A percentile compares a stretch with the other conserved stretches of the same genome.
Evolutionary conservation across 176 grass and related monocot genomes (phyloP).

Genomic region (Oryza australiensis): DNA sequence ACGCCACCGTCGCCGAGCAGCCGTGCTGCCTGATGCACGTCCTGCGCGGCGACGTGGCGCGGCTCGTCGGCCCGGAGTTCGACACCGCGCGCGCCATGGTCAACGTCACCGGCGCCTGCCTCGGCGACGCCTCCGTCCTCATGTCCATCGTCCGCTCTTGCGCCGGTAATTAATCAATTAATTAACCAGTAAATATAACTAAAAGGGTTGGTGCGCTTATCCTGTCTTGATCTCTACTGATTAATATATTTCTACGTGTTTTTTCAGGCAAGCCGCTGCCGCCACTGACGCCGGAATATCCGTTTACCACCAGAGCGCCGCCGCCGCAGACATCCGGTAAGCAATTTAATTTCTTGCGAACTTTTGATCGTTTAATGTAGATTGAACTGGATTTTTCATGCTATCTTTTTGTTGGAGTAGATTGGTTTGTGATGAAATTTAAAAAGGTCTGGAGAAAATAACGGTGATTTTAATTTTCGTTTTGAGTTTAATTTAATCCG

Average conservation of each 20-base stretch:
- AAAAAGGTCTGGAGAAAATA: not conserved
- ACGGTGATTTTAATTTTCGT: not conserved
- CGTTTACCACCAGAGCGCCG: slow-evolving; percentile 13
- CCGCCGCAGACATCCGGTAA: slow-evolving; percentile 26
- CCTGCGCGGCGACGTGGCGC: slow-evolving; percentile 25
- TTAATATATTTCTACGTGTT: too few species aligned
- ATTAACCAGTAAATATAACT: not conserved
- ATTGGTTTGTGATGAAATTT: not conserved
- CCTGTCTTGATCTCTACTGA: too few species aligned
- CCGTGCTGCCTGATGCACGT: slow-evolving; percentile 58
- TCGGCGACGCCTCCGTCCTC: slow-evolving; percentile 22
- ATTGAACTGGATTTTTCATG: not conserved
- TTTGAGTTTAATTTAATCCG: not conserved
- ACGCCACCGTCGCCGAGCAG: slow-evolving; percentile 25
- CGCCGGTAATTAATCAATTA: not conserved
- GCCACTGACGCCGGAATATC: slow-evolving; percentile 43
- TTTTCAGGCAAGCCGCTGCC: slow-evolving; percentile 41
- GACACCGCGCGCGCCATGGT: slow-evolving; percentile 41
- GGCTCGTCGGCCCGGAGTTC: slow-evolving; percentile 39
- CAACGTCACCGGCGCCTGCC: slow-evolving; percentile 37
- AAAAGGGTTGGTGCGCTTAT: too few species aligned
- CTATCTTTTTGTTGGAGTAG: not conserved
- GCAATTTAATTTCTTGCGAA: not conserved
- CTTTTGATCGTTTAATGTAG: not conserved
- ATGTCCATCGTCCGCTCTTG: slow-evolving; percentile 2